Evolutionary conservation across 495 filamentous ascomycete genomes (phyloP), one percentile per base, ranked within the genome.

Genomic region (Zalerion maritima): DNA sequence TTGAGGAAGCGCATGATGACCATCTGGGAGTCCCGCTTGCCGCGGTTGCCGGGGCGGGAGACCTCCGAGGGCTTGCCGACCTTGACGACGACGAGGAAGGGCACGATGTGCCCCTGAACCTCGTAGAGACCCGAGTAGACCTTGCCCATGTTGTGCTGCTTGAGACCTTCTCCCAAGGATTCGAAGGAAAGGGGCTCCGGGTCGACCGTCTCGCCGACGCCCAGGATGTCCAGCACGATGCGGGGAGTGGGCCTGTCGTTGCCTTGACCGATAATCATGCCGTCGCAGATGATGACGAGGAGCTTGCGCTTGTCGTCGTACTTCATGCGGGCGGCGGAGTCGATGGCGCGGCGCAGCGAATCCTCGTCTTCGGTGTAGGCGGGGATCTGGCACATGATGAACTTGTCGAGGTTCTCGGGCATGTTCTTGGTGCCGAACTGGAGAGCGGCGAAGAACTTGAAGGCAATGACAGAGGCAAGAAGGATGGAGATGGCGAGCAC

Each of bases 1-100:
- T 96, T 96, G 42, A 99, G 64, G 73, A 96, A 99, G 35, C 89
- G 74, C 86, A 99, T 94, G 34, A 94, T 59, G 36, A 96, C 60
- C 75, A 96, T 92, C 57, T 99, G 89, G 21, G 89, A 94, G 57
- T 99, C 89, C 67, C 89, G 89, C 63, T 99, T 99, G 56, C 89
- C 89, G 60, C 89, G 75, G 58, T 99, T 99, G 47, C 89, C 89
- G 30, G 89, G 89, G 22, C 85, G 81, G 24, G 89, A 87, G 3
- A 94, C 85, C 55, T 99, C 89, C 3, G 85, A 91, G 10, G 87
- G 87, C 57, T 96, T 96, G 43, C 89, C 89, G 43, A 94, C 72
- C 59, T 99, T 99, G 54, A 93, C 84, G 18, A 99, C 67, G 29
- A 99, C 91, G 41, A 99, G 47, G 73, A 91, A 99, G 26, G 89